phyloP scores from a whole-genome alignment of 2,329 filamentous ascomycete species.

The Ascosphaera apis region DNA sequence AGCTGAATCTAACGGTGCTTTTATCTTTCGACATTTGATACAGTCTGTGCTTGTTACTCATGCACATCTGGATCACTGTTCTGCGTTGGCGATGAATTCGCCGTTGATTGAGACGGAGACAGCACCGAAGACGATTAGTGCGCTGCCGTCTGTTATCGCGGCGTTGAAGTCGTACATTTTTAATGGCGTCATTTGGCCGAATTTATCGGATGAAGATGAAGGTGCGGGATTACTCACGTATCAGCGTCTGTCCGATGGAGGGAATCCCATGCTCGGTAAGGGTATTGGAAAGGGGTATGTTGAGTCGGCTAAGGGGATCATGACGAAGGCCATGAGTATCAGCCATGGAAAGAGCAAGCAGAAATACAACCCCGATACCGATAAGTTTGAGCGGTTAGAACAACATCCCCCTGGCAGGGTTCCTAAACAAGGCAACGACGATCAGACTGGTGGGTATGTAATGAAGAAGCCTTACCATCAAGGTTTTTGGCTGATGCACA shows the following conservation, averaged over 20 bases:
- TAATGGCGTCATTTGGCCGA: constrained; percentile 96
- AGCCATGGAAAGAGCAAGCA: constrained; percentile 81
- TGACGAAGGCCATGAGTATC: constrained; percentile 68
- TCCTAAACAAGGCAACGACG: too few relatives aligned
- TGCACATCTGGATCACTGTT: constrained; percentile 87
- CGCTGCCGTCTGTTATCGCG: constrained; percentile 67
- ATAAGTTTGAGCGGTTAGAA: constrained; percentile 38
- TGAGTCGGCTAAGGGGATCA: constrained; percentile 68
- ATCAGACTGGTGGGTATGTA: constrained; percentile 4
- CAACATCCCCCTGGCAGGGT: too few relatives aligned
- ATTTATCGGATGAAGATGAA: constrained; percentile 85
- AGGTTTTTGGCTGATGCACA: too few relatives aligned
- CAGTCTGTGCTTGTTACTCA: constrained; percentile 86
- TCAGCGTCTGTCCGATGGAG: constrained; percentile 67
- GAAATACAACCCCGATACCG: constrained; percentile 26
- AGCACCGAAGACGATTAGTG: constrained; percentile 63
- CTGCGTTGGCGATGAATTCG: constrained; percentile 81
- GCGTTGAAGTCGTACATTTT: constrained; percentile 90
- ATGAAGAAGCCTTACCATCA: constrained; percentile 8
- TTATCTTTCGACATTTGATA: constrained; percentile 57
- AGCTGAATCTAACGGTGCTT: constrained; percentile 53
- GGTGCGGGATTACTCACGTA: constrained; percentile 85
- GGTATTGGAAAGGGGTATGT: constrained; percentile 65
- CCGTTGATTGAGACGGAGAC: constrained; percentile 58
- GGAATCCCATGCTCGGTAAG: constrained; percentile 60